A percentile compares a stretch with the other conserved stretches of the same genome.
These are phyloP conservation scores for Anisodus tanguticus DNA, from an alignment of 257 asterid species.

Conservation along the genomic window DNA sequence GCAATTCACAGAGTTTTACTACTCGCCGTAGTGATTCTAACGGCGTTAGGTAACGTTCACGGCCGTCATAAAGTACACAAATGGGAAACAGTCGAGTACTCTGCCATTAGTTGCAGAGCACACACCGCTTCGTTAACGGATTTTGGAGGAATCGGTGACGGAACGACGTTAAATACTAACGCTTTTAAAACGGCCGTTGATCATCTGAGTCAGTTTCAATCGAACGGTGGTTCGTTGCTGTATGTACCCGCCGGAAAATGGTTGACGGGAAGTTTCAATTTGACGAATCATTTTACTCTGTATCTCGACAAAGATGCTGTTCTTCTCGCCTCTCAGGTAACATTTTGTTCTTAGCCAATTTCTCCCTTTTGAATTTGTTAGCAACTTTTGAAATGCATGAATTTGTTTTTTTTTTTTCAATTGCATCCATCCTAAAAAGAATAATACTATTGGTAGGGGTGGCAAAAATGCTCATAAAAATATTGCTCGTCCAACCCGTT, in stretches of 20 bases:
- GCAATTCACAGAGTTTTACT: conserved; percentile 35
- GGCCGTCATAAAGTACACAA: conserved; percentile 40
- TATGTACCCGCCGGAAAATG: conserved; percentile 90
- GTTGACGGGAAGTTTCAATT: conserved; percentile 88
- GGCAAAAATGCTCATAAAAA: background rate
- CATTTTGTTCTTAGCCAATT: background rate
- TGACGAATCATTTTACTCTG: conserved; percentile 89
- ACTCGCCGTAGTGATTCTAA: conserved; percentile 41
- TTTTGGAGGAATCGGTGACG: conserved; percentile 93
- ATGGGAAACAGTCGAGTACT: conserved; percentile 48
- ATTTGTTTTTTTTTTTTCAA: background rate
- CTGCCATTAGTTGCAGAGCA: conserved; percentile 60
- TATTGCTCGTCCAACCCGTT: background rate
- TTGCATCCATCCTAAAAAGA: background rate
- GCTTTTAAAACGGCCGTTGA: conserved; percentile 74
- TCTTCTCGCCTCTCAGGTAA: conserved; percentile 89
- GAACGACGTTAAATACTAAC: conserved; percentile 67
- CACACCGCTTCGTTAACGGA: conserved; percentile 69
- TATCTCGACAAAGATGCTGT: conserved; percentile 71
- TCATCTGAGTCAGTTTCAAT: conserved; percentile 57
- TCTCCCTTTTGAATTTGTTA: background rate
- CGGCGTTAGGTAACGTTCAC: conserved; percentile 38
- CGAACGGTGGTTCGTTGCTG: conserved; percentile 81
- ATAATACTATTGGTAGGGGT: background rate
- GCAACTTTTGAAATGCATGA: background rate